Evolutionary conservation across 2,329 filamentous ascomycete species (phyloP).

Genomic region (Fusarium guadeloupense): DNA sequence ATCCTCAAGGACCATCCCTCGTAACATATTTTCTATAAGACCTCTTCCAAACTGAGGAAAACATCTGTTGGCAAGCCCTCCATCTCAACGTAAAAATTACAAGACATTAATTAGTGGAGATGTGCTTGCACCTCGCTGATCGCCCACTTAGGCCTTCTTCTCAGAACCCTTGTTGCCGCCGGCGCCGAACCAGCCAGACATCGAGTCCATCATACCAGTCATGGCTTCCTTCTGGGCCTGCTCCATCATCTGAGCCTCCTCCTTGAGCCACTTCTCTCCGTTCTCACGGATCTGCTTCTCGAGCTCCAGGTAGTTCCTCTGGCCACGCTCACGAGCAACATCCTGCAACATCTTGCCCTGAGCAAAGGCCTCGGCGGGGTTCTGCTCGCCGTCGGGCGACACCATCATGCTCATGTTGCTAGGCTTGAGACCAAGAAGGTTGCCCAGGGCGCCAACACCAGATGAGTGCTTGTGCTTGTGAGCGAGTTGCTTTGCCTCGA

Average conservation of each 20-base stretch:
- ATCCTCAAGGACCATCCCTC: constrained; percentile 7
- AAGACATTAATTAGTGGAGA: constrained; percentile 47
- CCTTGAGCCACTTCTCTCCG: constrained; percentile 94
- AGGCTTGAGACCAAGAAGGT: constrained; percentile 80
- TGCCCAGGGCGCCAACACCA: constrained; percentile 74
- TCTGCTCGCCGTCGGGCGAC: constrained; percentile 71
- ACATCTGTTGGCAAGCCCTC: constrained; percentile 11
- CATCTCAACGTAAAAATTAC: constrained; percentile 34
- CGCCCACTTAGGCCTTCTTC: constrained; percentile 36
- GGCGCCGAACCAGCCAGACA: constrained; percentile 52
- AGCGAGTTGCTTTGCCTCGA: constrained; percentile 78
- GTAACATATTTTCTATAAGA: constrained; percentile 33
- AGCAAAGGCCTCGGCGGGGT: constrained; percentile 78
- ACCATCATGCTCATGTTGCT: constrained; percentile 70
- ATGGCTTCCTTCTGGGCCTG: constrained; percentile 90
- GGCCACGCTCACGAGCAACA: constrained; percentile 89
- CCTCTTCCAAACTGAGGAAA: constrained; percentile 30
- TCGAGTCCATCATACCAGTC: constrained; percentile 87
- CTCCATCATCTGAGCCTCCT: constrained; percentile 89
- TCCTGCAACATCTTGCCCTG: constrained; percentile 98
- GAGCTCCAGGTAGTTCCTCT: constrained; percentile 87
- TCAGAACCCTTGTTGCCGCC: constrained; percentile 21
- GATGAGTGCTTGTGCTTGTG: constrained; percentile 67
- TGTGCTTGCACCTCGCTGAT: constrained; percentile 30
- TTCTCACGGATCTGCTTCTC: constrained; percentile 93